Evolutionary conservation across 352 stramenopile species (phyloP).

Genomic region (Bremia lactucae): DNA sequence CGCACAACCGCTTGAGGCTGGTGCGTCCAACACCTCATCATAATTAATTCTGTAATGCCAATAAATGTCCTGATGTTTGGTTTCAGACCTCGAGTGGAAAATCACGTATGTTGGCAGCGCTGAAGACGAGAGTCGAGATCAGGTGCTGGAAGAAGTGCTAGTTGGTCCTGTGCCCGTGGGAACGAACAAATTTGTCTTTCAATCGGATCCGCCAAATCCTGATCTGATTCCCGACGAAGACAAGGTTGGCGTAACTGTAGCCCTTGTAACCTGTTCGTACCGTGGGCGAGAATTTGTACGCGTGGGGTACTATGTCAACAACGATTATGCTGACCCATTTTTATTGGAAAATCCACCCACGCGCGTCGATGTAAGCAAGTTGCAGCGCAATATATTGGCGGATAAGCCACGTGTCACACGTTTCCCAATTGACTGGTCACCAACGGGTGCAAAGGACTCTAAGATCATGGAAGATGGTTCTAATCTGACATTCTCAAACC

Average conservation of each 20-base stretch:
- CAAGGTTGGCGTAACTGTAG: constrained; percentile 97
- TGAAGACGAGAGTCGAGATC: constrained; percentile 92
- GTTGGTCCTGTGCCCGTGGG: constrained; percentile 96
- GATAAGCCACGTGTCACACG: constrained; percentile 93
- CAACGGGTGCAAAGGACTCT: constrained; percentile 33
- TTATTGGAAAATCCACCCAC: constrained; percentile 72
- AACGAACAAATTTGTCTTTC: constrained; percentile 98
- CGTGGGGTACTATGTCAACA: constrained; percentile 98
- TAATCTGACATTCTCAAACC: constrained; percentile 8
- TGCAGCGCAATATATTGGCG: constrained; percentile 93
- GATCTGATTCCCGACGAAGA: constrained; percentile 90
- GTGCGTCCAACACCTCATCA: constrained; percentile 24
- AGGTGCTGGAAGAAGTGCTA: constrained; percentile 96
- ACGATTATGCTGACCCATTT: constrained; percentile 93
- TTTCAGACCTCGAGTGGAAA: constrained; percentile 97
- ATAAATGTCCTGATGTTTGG: neutral
- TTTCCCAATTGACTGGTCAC: constrained; percentile 95
- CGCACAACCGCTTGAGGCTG: constrained; percentile 91
- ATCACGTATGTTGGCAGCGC: constrained; percentile 97
- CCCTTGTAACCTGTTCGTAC: constrained; percentile 97
- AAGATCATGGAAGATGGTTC: constrained; percentile 32
- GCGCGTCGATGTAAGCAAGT: constrained; percentile 84
- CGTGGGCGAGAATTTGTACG: constrained; percentile 94
- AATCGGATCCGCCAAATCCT: constrained; percentile 90
- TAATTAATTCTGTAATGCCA: neutral